Evolutionary conservation across 1,284 basidiomycete genomes (phyloP), one percentile per base, ranked within the genome.

Genomic region (Cutaneotrichosporon spelunceum): DNA sequence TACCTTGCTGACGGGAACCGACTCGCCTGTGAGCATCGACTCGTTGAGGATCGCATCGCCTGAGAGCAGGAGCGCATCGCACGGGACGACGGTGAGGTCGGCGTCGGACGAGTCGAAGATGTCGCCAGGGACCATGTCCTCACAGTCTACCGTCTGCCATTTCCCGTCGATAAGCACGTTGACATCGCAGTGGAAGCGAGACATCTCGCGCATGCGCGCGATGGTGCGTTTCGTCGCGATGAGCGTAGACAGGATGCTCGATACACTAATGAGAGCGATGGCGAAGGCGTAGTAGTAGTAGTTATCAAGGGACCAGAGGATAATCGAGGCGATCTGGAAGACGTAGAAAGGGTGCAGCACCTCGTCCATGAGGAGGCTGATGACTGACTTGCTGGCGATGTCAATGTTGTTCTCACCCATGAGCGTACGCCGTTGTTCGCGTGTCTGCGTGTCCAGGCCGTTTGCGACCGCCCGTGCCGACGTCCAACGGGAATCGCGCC

Each of bases 251-350:
- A 85, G 76, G 66, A 99, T 90, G 70, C 91, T 96, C 60, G 89
- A 82, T 27, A 89, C 81, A 47, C 92, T 95, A 71, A 99, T 99
- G 57, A 95, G 81, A 39, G 88, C 92, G 68, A 99, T 99, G 71
- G 94, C 98, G 70, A 95, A 95, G 3, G 95, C 96, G 76, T 99
- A 99, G 75, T 96, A 97, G 76, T 90, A 95, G 73, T 97, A 94
- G 73, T 98, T 85, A 71, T 99, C 96, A 59, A 98, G 71, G 3
- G 89, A 89, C 96, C 96, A 99, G 11, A 99, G 81, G 26, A 91
- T 81, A 69, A 99, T 91, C 65, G 93, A 96, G 53, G 93, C 93
- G 68, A 99, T 89, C 84, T 99, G 96, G 78, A 99, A 99, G 60
- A 99, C 89, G 74, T 96, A 97, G 80, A 97, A 97, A 0, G 93